phyloP scores from a whole-genome alignment of 805 yeast species.

The Allodekkera sacchari region DNA sequence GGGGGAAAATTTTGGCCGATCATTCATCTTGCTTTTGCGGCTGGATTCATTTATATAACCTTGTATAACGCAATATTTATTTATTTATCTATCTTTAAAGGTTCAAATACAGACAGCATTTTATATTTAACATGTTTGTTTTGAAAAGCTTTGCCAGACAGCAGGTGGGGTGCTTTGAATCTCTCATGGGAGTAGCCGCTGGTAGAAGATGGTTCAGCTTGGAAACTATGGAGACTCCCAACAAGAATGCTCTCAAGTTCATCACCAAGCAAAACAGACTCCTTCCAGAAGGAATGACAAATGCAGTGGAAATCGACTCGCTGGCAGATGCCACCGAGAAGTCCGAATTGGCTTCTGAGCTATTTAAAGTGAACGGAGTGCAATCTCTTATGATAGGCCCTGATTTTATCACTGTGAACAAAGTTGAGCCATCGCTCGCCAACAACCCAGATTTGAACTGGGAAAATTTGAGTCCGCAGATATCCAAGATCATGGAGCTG shows the following conservation, averaged over 20 bases:
- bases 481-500: constrained; percentile 17
- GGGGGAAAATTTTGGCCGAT: no score
- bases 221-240: constrained; percentile 57
- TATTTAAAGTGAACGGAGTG: constrained; percentile 58
- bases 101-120: no score
- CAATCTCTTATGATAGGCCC: constrained; percentile 65
- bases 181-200: neutral
- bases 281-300: constrained; percentile 32
- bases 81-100: no score
- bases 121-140: neutral
- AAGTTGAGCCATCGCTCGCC: constrained; percentile 28
- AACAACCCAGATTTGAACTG: constrained; percentile 27
- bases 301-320: constrained; percentile 45
- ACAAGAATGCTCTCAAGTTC: constrained; percentile 67
- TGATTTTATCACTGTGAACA: constrained; percentile 67
- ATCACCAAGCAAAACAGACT: constrained; percentile 39
- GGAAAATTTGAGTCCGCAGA: constrained; percentile 19
- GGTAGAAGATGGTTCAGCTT: constrained; percentile 12
- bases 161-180: neutral
- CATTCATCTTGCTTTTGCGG: no score
- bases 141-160: neutral
- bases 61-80: no score
- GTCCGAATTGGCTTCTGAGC: constrained; percentile 55
- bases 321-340: constrained; percentile 44
- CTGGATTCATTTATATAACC: no score